Evolutionary conservation across 2,329 filamentous ascomycete species (phyloP).

Genomic region (Drechslerella dactyloides): DNA sequence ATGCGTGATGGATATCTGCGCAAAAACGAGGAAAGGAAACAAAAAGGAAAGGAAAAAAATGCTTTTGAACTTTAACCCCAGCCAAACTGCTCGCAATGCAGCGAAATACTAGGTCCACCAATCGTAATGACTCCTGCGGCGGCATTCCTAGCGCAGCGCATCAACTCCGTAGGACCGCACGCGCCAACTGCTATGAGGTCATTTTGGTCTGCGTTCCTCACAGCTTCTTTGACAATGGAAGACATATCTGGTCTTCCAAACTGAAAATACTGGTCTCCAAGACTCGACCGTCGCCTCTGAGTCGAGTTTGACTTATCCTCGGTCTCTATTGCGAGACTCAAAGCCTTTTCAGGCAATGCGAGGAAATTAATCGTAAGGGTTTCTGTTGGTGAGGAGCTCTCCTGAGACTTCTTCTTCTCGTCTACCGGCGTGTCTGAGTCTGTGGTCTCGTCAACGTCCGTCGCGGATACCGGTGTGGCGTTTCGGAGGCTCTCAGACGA

Average conservation of each 20-base stretch:
- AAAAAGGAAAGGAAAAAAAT: background rate
- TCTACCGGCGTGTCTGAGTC: slow-evolving; percentile 33
- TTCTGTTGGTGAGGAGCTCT: background rate
- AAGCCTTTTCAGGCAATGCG: slow-evolving; percentile 27
- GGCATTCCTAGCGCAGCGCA: slow-evolving; percentile 60
- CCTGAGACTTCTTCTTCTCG: slow-evolving; percentile 30
- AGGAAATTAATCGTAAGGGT: slow-evolving; percentile 27
- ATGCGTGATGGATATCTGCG: background rate
- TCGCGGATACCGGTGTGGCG: too few relatives aligned
- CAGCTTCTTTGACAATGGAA: slow-evolving; percentile 49
- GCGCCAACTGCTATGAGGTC: slow-evolving; percentile 58
- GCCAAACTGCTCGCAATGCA: slow-evolving; percentile 63
- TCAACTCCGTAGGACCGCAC: slow-evolving; percentile 62
- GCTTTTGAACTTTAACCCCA: slow-evolving; percentile 56
- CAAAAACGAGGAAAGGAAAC: background rate
- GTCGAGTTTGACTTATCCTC: slow-evolving; percentile 46
- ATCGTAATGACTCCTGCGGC: slow-evolving; percentile 60
- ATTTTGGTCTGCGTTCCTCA: slow-evolving; percentile 46
- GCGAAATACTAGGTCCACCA: slow-evolving; percentile 62
- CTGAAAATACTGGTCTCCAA: slow-evolving; percentile 25
- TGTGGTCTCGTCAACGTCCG: slow-evolving; percentile 23
- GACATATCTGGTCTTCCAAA: slow-evolving; percentile 52
- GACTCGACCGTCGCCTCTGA: slow-evolving; percentile 35
- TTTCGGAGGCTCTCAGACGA: slow-evolving; percentile 40
- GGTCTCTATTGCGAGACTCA: slow-evolving; percentile 47